These are phyloP conservation scores for Hansenula lynferdii DNA, from an alignment of 1,139 yeast species.

Conservation along the genomic window DNA sequence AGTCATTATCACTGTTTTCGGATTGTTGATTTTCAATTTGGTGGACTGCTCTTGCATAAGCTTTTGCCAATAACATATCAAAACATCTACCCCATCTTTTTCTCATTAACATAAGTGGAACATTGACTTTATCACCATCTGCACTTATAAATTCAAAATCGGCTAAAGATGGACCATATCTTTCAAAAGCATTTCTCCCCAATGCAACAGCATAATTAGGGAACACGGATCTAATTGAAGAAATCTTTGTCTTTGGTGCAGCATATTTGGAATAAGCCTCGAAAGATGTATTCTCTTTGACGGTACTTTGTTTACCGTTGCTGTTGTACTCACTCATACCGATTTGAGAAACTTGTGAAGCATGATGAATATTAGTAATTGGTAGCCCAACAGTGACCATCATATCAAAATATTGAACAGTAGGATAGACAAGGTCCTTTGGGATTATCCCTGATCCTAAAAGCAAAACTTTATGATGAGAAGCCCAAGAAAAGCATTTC, in stretches of 20 bases:
- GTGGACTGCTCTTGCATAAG: slow-evolving; percentile 55
- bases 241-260: slow-evolving; percentile 63
- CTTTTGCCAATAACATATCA: slow-evolving; percentile 53
- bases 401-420: slow-evolving; percentile 54
- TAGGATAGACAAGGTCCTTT: slow-evolving; percentile 43
- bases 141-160: slow-evolving; percentile 68
- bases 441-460: slow-evolving; percentile 41
- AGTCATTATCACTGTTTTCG: slow-evolving; percentile 10
- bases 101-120: slow-evolving; percentile 53
- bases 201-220: slow-evolving; percentile 74
- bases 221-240: slow-evolving; percentile 62
- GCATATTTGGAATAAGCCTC: slow-evolving; percentile 73
- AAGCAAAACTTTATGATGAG: slow-evolving; percentile 63
- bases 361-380: slow-evolving; percentile 49
- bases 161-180: slow-evolving; percentile 57
- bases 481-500: slow-evolving; percentile 69
- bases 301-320: too few relatives aligned
- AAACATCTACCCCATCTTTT: slow-evolving; percentile 76
- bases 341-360: slow-evolving; percentile 19
- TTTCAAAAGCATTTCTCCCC: slow-evolving; percentile 68
- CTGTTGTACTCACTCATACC: too few relatives aligned
- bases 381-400: slow-evolving; percentile 62
- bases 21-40: slow-evolving; percentile 30
- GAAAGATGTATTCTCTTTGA: slow-evolving; percentile 31
- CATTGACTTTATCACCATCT: slow-evolving; percentile 62